These are phyloP conservation scores for Diphasiastrum complanatum DNA, from an alignment of 83 land plant species.

Conservation along the genomic window DNA sequence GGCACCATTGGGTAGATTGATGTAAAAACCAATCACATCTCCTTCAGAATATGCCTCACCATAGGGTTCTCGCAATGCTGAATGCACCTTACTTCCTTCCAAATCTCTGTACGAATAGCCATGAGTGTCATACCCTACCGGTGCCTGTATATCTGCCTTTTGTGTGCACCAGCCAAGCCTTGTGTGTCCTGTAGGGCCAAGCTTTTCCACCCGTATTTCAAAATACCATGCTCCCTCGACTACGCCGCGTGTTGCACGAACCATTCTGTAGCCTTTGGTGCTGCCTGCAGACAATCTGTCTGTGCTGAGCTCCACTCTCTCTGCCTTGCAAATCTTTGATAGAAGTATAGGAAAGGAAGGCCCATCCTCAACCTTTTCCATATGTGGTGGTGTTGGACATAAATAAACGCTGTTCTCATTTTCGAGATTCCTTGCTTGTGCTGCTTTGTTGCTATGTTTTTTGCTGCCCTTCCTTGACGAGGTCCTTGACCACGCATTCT, in stretches of 20 bases:
- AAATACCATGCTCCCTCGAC: constrained; percentile 22
- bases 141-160: constrained; percentile 23
- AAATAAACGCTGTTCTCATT: constrained; percentile 14
- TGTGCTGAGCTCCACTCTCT: constrained; percentile 19
- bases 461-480: constrained; percentile 13
- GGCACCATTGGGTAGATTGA: constrained; percentile 21
- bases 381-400: background rate
- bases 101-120: constrained; percentile 20
- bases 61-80: constrained; percentile 22
- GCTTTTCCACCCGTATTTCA: constrained; percentile 13
- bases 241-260: constrained; percentile 22
- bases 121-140: constrained; percentile 19
- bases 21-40: constrained; percentile 20
- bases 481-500: constrained; percentile 17
- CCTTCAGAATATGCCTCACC: constrained; percentile 18
- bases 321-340: constrained; percentile 16
- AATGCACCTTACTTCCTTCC: constrained; percentile 15
- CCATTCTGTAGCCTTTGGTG: constrained; percentile 25
- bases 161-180: constrained; percentile 26
- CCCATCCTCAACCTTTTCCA: constrained; percentile 20
- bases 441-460: constrained; percentile 3
- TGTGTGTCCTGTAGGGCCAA: constrained; percentile 20
- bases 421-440: constrained; percentile 4
- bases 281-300: constrained; percentile 17
- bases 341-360: constrained; percentile 12